These are phyloP conservation scores for Ilex asprella DNA, from an alignment of 257 asterid genomes.

Conservation along the genomic window DNA sequence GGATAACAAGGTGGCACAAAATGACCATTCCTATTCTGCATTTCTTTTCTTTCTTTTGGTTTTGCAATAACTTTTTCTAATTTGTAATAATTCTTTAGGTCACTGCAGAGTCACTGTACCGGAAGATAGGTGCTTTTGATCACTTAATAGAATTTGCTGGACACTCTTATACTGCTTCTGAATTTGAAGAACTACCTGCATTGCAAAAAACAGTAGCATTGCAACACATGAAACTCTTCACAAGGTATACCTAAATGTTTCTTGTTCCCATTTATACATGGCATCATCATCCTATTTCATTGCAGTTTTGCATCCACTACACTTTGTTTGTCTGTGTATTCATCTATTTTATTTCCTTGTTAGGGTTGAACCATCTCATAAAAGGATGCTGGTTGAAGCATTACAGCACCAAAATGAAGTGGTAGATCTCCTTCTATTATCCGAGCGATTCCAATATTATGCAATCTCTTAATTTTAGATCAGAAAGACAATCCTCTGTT, in stretches of 20 bases:
- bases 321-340: constrained; percentile 10
- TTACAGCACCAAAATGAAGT: constrained; percentile 94
- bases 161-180: constrained; percentile 88
- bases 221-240: constrained; percentile 84
- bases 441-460: too few relatives aligned
- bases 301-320: constrained; percentile 9
- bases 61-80: constrained; percentile 8
- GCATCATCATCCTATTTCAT: background rate
- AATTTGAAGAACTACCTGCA: constrained; percentile 92
- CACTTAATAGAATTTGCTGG: constrained; percentile 80
- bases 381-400: constrained; percentile 98
- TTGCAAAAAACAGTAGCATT: constrained; percentile 77
- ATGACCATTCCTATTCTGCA: constrained; percentile 1
- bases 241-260: constrained; percentile 39
- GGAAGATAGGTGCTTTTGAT: constrained; percentile 77
- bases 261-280: constrained; percentile 11
- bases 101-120: constrained; percentile 95
- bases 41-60: constrained; percentile 6
- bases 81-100: constrained; percentile 33
- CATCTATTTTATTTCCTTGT: constrained; percentile 14
- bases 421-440: constrained; percentile 36
- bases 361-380: constrained; percentile 99
- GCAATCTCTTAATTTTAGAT: too few relatives aligned
- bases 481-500: too few relatives aligned
- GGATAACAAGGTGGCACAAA: constrained; percentile 77